These are phyloP conservation scores for Kurtzmaniella fragi DNA, from an alignment of 805 yeast genomes.

Conservation along the genomic window DNA sequence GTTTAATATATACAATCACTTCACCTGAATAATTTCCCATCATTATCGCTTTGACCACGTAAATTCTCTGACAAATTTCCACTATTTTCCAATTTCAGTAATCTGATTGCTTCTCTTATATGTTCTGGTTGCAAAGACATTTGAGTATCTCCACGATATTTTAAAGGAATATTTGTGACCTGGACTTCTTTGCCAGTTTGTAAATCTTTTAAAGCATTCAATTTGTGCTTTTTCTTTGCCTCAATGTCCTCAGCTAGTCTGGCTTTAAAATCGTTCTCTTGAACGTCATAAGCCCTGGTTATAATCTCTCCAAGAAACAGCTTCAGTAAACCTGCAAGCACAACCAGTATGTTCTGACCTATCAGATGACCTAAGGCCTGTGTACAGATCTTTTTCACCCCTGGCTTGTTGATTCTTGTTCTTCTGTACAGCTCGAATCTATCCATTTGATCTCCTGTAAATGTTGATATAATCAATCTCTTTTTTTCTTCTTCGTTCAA, in stretches of 20 bases:
- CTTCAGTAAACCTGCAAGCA: constrained; percentile 81
- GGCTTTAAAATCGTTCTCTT: constrained; percentile 48
- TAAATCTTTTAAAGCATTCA: constrained; percentile 29
- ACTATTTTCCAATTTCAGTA: constrained; percentile 63
- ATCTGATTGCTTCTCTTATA: constrained; percentile 82
- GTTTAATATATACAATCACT: neutral
- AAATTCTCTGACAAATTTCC: constrained; percentile 44
- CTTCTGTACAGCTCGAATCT: constrained; percentile 84
- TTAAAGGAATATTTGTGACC: constrained; percentile 20
- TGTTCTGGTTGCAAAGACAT: constrained; percentile 79
- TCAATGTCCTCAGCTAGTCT: constrained; percentile 31
- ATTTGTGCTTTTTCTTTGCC: constrained; percentile 33
- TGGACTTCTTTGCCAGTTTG: constrained; percentile 34
- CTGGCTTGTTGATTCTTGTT: constrained; percentile 54
- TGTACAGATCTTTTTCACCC: constrained; percentile 76
- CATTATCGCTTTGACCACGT: constrained; percentile 66
- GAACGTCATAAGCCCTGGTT: constrained; percentile 73
- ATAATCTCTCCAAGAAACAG: constrained; percentile 87
- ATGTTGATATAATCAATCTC: constrained; percentile 60
- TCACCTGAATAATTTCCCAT: constrained; percentile 65
- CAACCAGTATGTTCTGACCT: constrained; percentile 73
- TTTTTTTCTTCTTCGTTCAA: constrained; percentile 50
- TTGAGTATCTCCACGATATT: constrained; percentile 36
- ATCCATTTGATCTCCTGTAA: constrained; percentile 79
- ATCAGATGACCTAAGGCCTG: constrained; percentile 75